These are phyloP conservation scores for Coniophora puteana DNA, from an alignment of 1,284 basidiomycete species.

Conservation along the genomic window DNA sequence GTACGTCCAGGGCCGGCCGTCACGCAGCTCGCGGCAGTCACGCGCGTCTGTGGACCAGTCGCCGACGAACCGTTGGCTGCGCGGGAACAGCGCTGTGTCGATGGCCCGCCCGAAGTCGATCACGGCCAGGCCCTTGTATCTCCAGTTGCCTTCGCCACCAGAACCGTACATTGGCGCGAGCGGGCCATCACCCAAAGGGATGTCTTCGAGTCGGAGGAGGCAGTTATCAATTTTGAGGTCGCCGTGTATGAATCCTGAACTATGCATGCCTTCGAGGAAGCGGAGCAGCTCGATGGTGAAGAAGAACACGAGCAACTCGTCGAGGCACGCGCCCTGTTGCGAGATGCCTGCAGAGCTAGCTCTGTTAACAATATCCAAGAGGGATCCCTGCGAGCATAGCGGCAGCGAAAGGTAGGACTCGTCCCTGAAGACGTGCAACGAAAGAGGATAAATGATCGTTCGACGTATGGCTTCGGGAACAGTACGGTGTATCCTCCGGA, in stretches of 20 bases:
- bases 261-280: slow-evolving; percentile 81
- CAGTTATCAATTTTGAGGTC: slow-evolving; percentile 99
- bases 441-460: slow-evolving; percentile 73
- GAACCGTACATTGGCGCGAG: slow-evolving; percentile 80
- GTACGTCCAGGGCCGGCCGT: slow-evolving; percentile 84
- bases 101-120: slow-evolving; percentile 97
- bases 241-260: slow-evolving; percentile 87
- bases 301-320: slow-evolving; percentile 94
- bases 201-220: slow-evolving; percentile 84
- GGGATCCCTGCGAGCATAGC: slow-evolving; percentile 86
- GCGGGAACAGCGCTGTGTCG: slow-evolving; percentile 80
- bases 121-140: slow-evolving; percentile 82
- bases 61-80: slow-evolving; percentile 74
- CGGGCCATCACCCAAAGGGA: slow-evolving; percentile 61
- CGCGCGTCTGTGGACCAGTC: slow-evolving; percentile 87
- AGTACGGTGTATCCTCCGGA: slow-evolving; percentile 72
- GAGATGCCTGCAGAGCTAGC: slow-evolving; percentile 66
- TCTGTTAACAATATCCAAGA: slow-evolving; percentile 91
- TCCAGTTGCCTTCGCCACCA: slow-evolving; percentile 81
- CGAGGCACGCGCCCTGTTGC: slow-evolving; percentile 80
- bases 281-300: slow-evolving; percentile 91
- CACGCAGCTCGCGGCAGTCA: slow-evolving; percentile 90
- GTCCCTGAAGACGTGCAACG: slow-evolving; percentile 81
- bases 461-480: slow-evolving; percentile 52
- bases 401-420: slow-evolving; percentile 92